Conservation (phyloP, 2,329 filamentous ascomycete species). For the Colletotrichum theobromicola region DNA sequence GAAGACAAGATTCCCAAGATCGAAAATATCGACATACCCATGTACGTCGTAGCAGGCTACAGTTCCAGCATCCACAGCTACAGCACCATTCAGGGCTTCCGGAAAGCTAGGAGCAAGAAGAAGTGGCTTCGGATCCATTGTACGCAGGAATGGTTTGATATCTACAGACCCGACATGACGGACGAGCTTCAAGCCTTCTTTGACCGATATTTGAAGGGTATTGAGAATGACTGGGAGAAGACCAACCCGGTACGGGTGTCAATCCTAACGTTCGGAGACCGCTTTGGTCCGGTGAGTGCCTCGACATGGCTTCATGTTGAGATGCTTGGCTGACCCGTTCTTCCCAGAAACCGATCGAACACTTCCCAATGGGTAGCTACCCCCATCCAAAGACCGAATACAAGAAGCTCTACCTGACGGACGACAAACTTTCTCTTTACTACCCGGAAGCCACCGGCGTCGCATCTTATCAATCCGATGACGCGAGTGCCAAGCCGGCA, state of each 20-base stretch:
- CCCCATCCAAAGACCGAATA: neutral
- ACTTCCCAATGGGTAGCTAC: neutral
- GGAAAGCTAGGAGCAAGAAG: neutral
- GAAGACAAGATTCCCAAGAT: neutral
- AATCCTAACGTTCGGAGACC: neutral
- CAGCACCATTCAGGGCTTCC: neutral
- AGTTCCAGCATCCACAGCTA: neutral
- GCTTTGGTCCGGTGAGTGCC: neutral
- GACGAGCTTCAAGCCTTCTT: neutral
- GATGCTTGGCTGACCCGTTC: neutral
- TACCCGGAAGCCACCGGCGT: neutral
- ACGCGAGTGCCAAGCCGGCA: neutral
- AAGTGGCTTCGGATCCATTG: neutral
- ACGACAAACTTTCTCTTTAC: neutral
- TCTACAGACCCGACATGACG: neutral
- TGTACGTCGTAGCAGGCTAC: neutral
- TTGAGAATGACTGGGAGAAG: neutral
- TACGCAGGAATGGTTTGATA: neutral
- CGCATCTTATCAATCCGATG: neutral
- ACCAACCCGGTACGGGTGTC: neutral
- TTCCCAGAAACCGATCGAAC: neutral
- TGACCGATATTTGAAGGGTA: neutral
- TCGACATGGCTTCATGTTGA: no score
- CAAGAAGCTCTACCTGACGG: neutral
- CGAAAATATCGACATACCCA: neutral